phyloP scores from a whole-genome alignment of 768 basidiomycete species.

The Lentinula guzmanii region DNA sequence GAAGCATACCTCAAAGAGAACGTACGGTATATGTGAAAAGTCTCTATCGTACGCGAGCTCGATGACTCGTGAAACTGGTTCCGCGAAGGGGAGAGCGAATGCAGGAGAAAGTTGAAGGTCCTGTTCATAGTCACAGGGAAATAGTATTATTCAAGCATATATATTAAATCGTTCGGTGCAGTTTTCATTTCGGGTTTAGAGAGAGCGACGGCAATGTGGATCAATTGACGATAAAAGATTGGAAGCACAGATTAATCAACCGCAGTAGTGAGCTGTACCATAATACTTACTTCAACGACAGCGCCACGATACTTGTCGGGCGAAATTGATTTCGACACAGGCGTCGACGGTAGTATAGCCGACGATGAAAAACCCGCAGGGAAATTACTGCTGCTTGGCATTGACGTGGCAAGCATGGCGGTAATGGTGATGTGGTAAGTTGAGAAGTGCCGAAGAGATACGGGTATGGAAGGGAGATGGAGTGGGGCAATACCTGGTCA shows the following conservation, averaged over 20 bases:
- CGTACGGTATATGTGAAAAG: slow-evolving; percentile 88
- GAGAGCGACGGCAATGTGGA: not conserved
- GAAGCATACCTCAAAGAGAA: not conserved
- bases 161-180: slow-evolving; percentile 1
- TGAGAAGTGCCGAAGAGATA: not conserved
- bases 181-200: not conserved
- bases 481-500: not conserved
- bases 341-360: not conserved
- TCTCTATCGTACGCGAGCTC: slow-evolving; percentile 91
- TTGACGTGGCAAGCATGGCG: not conserved
- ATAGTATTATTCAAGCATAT: too few species aligned
- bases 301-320: slow-evolving; percentile 76
- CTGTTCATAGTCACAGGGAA: slow-evolving; percentile 22
- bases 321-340: not conserved
- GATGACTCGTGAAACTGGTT: slow-evolving; percentile 69
- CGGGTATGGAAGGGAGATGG: not conserved
- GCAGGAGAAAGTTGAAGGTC: slow-evolving; percentile 84
- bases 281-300: slow-evolving; percentile 69
- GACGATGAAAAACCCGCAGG: not conserved
- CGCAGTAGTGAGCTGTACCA: not conserved
- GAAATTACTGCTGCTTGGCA: not conserved
- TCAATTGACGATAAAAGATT: not conserved
- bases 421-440: not conserved
- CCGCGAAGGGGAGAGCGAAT: slow-evolving; percentile 69
- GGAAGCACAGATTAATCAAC: not conserved